phyloP scores from a whole-genome alignment of 805 yeast species.

The Dipodascus albidus region DNA sequence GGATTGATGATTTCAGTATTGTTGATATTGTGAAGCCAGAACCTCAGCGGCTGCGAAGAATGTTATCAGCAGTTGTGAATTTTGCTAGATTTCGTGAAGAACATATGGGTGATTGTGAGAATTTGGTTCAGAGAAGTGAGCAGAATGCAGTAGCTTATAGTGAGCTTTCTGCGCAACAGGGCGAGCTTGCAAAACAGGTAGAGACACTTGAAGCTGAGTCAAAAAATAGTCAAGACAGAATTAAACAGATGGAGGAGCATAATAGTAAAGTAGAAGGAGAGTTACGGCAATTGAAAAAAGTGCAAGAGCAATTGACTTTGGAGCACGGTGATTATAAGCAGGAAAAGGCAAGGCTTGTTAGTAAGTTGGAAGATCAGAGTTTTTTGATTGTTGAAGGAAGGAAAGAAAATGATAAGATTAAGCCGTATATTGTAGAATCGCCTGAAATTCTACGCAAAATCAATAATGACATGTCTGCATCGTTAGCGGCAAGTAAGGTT shows the following conservation, averaged over 20 bases:
- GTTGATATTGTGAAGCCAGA: slow-evolving; percentile 73
- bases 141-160: slow-evolving; percentile 24
- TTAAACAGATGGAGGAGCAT: slow-evolving; percentile 32
- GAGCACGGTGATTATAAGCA: slow-evolving; percentile 56
- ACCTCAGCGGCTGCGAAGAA: slow-evolving; percentile 46
- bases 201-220: slow-evolving; percentile 26
- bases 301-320: slow-evolving; percentile 48
- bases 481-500: slow-evolving; percentile 32
- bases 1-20: slow-evolving; percentile 64
- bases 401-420: slow-evolving; percentile 47
- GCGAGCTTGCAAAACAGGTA: slow-evolving; percentile 26
- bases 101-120: slow-evolving; percentile 57
- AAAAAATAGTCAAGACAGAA: slow-evolving; percentile 16
- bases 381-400: slow-evolving; percentile 44
- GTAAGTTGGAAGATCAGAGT: slow-evolving; percentile 49
- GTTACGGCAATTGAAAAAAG: slow-evolving; percentile 44
- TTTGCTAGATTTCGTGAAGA: slow-evolving; percentile 78
- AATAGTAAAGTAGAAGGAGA: slow-evolving; percentile 51
- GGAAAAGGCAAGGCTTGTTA: slow-evolving; percentile 46
- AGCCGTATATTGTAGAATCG: slow-evolving; percentile 48
- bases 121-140: slow-evolving; percentile 37
- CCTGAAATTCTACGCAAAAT: slow-evolving; percentile 42
- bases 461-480: slow-evolving; percentile 39
- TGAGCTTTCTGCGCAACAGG: slow-evolving; percentile 32
- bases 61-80: slow-evolving; percentile 74